These are phyloP conservation scores for Bacidia rubella DNA, from an alignment of 495 filamentous ascomycete species.

Conservation along the genomic window DNA sequence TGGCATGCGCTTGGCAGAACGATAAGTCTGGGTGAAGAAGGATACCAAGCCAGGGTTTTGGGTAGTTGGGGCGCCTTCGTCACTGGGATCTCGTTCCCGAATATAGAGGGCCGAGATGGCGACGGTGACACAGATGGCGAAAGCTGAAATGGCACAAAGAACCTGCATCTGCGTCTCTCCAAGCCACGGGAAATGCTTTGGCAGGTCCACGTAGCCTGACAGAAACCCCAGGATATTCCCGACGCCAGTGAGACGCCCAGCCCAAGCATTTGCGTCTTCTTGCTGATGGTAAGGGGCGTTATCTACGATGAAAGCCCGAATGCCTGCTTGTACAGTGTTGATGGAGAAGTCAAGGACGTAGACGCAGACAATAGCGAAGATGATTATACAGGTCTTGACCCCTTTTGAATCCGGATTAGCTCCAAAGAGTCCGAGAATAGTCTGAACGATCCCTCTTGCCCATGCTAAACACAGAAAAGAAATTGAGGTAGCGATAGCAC, in stretches of 20 bases:
- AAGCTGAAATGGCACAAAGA: slow-evolving; percentile 65
- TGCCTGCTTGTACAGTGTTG: slow-evolving; percentile 85
- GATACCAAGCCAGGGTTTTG: slow-evolving; percentile 49
- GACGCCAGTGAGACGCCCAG: slow-evolving; percentile 61
- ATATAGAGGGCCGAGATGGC: slow-evolving; percentile 50
- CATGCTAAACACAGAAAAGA: slow-evolving; percentile 67
- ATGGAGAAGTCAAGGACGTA: slow-evolving; percentile 84
- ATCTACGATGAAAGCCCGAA: slow-evolving; percentile 83
- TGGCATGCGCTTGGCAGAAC: slow-evolving; percentile 60
- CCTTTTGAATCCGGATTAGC: slow-evolving; percentile 45
- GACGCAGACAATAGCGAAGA: slow-evolving; percentile 66
- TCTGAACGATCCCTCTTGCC: slow-evolving; percentile 64
- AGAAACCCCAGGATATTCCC: slow-evolving; percentile 81
- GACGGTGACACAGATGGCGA: slow-evolving; percentile 54
- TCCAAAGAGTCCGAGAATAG: slow-evolving; percentile 58
- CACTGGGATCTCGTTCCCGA: slow-evolving; percentile 63
- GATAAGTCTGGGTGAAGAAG: slow-evolving; percentile 69
- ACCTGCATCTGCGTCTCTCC: slow-evolving; percentile 82
- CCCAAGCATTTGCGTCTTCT: slow-evolving; percentile 80
- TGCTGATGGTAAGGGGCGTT: slow-evolving; percentile 82
- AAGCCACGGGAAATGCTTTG: slow-evolving; percentile 54
- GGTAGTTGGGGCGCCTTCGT: slow-evolving; percentile 46
- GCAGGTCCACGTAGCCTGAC: slow-evolving; percentile 66
- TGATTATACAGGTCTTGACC: slow-evolving; percentile 47
- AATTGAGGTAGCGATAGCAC: slow-evolving; percentile 56